A percentile compares a stretch with the other conserved stretches of the same genome.
phyloP scores from a whole-genome alignment of 306 rosid genomes.

The Phaseolus lunatus region DNA sequence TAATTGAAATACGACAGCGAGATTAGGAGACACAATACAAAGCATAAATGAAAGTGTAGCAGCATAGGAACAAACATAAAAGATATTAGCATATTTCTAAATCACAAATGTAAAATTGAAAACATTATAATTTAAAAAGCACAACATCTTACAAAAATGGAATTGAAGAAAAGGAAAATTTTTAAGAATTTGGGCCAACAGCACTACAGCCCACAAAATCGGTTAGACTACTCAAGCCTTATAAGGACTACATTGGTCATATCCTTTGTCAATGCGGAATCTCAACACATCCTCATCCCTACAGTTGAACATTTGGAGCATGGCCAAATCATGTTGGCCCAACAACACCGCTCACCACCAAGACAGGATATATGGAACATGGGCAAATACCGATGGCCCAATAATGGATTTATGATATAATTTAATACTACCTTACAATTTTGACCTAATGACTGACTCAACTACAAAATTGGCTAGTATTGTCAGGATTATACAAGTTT shows the following conservation, averaged over 20 bases:
- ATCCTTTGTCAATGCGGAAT: not conserved
- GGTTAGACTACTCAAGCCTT: not conserved
- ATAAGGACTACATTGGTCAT: not conserved
- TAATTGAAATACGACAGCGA: conserved; percentile 4
- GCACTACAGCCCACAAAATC: not conserved
- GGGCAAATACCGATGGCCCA: not conserved
- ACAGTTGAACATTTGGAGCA: not conserved
- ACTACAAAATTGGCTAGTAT: not conserved
- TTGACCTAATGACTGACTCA: not conserved
- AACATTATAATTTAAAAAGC: conserved; percentile 15
- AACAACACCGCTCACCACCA: not conserved
- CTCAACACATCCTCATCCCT: not conserved
- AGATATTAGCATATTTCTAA: not conserved
- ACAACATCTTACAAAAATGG: conserved; percentile 16
- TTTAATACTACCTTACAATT: not conserved
- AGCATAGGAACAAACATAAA: not conserved
- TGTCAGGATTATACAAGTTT: not conserved
- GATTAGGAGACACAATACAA: not conserved
- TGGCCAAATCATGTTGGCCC: not conserved
- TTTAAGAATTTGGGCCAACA: not conserved
- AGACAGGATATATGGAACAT: not conserved
- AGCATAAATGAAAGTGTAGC: conserved; percentile 4
- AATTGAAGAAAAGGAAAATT: conserved; percentile 13
- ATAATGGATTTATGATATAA: not conserved
- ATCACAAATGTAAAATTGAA: not conserved